These are phyloP conservation scores for Saussurea involucrata DNA, from an alignment of 129 eudicot species.

Conservation along the genomic window DNA sequence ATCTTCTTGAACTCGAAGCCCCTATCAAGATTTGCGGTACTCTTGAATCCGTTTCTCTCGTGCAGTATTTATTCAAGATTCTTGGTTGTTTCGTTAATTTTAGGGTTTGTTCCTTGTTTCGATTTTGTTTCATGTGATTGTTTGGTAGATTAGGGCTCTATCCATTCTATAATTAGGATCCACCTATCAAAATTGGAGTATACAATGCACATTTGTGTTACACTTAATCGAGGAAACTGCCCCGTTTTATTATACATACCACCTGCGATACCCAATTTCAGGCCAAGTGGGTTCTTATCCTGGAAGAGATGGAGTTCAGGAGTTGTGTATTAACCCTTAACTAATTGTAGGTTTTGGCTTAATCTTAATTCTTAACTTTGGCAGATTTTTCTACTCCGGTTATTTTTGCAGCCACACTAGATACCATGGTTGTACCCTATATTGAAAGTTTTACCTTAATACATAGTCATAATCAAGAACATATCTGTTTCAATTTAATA, in stretches of 20 bases:
- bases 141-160: background rate
- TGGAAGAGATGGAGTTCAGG: background rate
- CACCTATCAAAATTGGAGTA: background rate
- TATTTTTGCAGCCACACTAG: background rate
- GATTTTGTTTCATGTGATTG: background rate
- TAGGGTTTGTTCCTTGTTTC: background rate
- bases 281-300: background rate
- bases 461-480: background rate
- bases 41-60: background rate
- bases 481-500: background rate
- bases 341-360: background rate
- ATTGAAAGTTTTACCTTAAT: background rate
- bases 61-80: background rate
- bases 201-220: background rate
- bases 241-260: background rate
- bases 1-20: conserved; percentile 97
- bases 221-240: background rate
- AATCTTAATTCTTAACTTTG: background rate
- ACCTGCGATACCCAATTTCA: background rate
- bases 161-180: background rate
- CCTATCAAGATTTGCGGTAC: conserved; percentile 98
- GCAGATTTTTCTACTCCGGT: background rate
- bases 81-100: background rate
- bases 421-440: background rate
- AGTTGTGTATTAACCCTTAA: background rate